These are phyloP conservation scores for Musa balbisiana DNA, from an alignment of 202 grass and related monocot species.

Conservation along the genomic window DNA sequence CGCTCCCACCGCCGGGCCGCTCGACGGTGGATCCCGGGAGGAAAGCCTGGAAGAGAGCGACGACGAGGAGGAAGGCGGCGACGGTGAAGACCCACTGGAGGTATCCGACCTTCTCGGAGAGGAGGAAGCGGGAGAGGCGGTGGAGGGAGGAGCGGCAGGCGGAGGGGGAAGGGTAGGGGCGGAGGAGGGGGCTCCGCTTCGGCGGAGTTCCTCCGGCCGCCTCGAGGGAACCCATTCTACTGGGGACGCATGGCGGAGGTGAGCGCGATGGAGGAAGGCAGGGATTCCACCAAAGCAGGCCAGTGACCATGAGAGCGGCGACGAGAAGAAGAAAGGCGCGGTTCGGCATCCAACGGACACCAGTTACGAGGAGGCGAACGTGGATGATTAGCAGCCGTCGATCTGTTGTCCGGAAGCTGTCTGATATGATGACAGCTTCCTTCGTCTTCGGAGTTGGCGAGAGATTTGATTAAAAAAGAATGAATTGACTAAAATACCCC, in stretches of 20 bases:
- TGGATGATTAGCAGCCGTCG: too few relatives aligned
- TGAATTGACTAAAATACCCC: too few relatives aligned
- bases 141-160: conserved; percentile 1
- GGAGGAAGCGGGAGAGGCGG: conserved; percentile 64
- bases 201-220: not conserved
- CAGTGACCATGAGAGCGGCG: too few relatives aligned
- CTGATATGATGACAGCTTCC: too few relatives aligned
- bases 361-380: too few relatives aligned
- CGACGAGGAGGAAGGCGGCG: conserved; percentile 76
- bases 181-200: not conserved
- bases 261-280: not conserved
- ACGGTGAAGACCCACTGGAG: conserved; percentile 63
- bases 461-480: too few relatives aligned
- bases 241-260: not conserved
- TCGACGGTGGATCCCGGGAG: conserved; percentile 52
- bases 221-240: conserved; percentile 9
- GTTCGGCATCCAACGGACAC: too few relatives aligned
- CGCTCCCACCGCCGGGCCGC: conserved; percentile 24
- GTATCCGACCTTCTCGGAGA: conserved; percentile 71
- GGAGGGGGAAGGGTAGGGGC: conserved; percentile 4
- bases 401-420: too few relatives aligned
- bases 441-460: too few relatives aligned
- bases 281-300: not conserved
- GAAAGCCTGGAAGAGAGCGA: conserved; percentile 54
- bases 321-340: too few relatives aligned